Conservation (phyloP, 1,284 basidiomycete genomes). For the Cryptococcus hybrid region DNA sequence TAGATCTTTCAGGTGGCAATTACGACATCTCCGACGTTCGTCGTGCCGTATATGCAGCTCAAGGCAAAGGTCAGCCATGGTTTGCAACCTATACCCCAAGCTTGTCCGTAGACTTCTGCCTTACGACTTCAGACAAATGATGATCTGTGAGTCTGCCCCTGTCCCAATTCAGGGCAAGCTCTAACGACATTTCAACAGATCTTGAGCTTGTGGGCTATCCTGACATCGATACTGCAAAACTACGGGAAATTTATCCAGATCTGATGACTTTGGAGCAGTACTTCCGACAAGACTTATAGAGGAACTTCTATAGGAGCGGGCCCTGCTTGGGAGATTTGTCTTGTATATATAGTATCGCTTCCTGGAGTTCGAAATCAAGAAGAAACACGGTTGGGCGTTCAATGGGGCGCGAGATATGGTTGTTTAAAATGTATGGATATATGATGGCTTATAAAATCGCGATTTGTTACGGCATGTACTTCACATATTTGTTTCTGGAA, state of each 20-base stretch:
- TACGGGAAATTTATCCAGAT: constrained; percentile 13
- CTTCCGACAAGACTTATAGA: constrained; percentile 1
- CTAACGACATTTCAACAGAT: constrained; percentile 3
- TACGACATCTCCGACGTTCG: constrained; percentile 10
- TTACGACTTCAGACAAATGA: constrained; percentile 18
- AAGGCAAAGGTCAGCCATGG: constrained; percentile 14
- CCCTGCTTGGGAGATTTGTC: too few species aligned
- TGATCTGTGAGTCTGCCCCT: constrained; percentile 13
- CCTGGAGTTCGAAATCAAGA: too few species aligned
- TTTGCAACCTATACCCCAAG: constrained; percentile 11
- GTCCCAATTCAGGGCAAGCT: neutral
- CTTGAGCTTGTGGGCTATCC: constrained; percentile 15
- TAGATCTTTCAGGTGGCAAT: constrained; percentile 12
- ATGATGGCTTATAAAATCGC: too few species aligned
- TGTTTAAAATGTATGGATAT: too few species aligned
- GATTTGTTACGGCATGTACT: too few species aligned
- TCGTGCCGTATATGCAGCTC: constrained; percentile 6
- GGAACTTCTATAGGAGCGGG: too few species aligned
- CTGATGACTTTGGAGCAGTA: constrained; percentile 15
- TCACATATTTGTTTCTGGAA: too few species aligned
- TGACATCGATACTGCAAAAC: constrained; percentile 5
- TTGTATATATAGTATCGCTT: too few species aligned
- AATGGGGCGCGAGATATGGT: too few species aligned
- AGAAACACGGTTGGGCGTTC: too few species aligned
- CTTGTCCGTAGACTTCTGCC: constrained; percentile 9